phyloP scores from a whole-genome alignment of 2,329 filamentous ascomycete species.

The Trichoderma citrinoviride region DNA sequence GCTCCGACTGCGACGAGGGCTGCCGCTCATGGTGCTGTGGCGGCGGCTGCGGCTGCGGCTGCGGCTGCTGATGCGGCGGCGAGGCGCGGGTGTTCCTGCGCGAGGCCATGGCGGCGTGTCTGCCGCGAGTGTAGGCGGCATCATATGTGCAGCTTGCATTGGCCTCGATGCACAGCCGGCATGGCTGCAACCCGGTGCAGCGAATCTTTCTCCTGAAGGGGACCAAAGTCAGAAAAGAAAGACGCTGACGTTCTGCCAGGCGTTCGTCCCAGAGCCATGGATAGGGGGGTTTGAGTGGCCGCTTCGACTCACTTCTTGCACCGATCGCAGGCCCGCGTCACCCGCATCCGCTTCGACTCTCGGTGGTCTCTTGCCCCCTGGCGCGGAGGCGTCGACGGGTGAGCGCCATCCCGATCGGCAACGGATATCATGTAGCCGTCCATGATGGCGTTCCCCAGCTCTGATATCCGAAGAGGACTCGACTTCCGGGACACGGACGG shows the following conservation, averaged over 20 bases:
- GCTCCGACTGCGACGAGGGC: background rate
- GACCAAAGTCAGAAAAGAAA: background rate
- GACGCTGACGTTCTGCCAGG: no score
- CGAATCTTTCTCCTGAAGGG: conserved; percentile 10
- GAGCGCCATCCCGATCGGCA: conserved; percentile 4
- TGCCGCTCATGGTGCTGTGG: conserved; percentile 9
- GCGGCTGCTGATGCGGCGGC: background rate
- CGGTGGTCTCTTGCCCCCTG: conserved; percentile 9
- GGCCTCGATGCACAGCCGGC: conserved; percentile 17
- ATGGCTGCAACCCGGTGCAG: conserved; percentile 12
- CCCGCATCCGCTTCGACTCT: conserved; percentile 18
- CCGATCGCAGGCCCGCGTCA: conserved; percentile 17
- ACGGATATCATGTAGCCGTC: conserved; percentile 19
- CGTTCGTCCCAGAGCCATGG: background rate
- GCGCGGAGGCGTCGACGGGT: conserved; percentile 12
- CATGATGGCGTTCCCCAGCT: background rate
- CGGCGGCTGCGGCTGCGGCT: background rate
- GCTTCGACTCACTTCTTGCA: conserved; percentile 15
- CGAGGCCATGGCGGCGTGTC: conserved; percentile 7
- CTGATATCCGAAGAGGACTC: conserved; percentile 14
- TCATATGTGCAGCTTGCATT: conserved; percentile 18
- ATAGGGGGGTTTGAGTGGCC: background rate
- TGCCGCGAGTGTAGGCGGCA: conserved; percentile 11
- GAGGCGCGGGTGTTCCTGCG: conserved; percentile 10
- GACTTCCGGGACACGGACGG: conserved; percentile 17